Base-by-base conservation (phyloP, 163 green algal species). In the Volvox carteri region DNA sequence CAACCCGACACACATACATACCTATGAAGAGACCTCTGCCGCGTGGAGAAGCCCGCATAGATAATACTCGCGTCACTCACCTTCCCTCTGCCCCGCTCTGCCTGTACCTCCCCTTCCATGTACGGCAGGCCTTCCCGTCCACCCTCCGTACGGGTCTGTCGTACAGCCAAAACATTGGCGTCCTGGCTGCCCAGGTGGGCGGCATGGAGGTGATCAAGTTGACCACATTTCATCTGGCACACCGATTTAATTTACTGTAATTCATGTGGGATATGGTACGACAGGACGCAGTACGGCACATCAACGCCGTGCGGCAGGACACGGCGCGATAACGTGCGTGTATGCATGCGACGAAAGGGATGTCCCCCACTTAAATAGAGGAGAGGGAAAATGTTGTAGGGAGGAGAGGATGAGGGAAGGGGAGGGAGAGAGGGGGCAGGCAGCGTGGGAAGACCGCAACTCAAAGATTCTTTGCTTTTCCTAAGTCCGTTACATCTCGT, bases 181-280 rank as follows among this genome's bases (percentile, higher is more conserved):
- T 91, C 37, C 39, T 91, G 46, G 87, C 87, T 28, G 80, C 33
- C 0, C 56, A 84, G 79, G 7, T 88, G 72, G 80, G 7, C 11
- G 87, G 87, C 54, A 89, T 89, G 84, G 84, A 89, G 70, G 12
- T 77, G 50, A 14, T 91, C 56, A 91, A 91, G 80, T 35, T 91
- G 33, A 21, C 33, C 2, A 35, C 60, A 1, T 80, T 91, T 18
- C 25, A 86, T 39, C 19, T 86, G 12, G 79, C 80, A 18, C 25
- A 89, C 58, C 44, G 79, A 28, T 39, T 91, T 1, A 41, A 62
- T 16, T 12, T 86, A 8, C 56, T 91, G 70, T 91, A 78, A 91
- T 23, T 11, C 11, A 58, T 23, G 12, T 14, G 48, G 48, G 48
- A 11, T 58, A n/a, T n/a, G n/a, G n/a, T n/a, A n/a, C n/a, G n/a